Conservation (phyloP, 2,329 filamentous ascomycete species). For the Raffaelea ambrosiae region DNA sequence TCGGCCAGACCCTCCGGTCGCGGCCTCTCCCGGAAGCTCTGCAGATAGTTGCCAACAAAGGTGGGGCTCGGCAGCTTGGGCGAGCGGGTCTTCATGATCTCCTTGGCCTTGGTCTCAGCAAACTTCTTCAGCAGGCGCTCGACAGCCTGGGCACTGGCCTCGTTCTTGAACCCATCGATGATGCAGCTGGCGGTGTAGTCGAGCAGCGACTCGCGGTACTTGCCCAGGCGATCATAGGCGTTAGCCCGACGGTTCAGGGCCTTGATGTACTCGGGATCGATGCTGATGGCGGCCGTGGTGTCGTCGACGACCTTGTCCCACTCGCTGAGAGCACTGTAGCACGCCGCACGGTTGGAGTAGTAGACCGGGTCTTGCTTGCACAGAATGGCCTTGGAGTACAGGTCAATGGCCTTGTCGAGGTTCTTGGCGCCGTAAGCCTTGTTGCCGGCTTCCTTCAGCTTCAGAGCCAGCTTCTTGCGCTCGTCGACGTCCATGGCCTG, state of each 20-base stretch:
- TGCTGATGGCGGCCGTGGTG: slow-evolving; percentile 85
- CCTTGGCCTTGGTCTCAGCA: slow-evolving; percentile 86
- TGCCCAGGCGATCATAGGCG: slow-evolving; percentile 87
- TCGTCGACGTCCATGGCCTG: slow-evolving; percentile 49
- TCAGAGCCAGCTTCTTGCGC: slow-evolving; percentile 77
- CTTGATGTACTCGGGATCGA: slow-evolving; percentile 96
- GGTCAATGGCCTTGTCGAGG: slow-evolving; percentile 85
- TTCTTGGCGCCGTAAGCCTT: slow-evolving; percentile 93
- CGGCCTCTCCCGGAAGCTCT: slow-evolving; percentile 85
- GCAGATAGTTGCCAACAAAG: slow-evolving; percentile 96
- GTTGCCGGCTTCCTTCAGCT: slow-evolving; percentile 92
- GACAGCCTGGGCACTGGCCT: slow-evolving; percentile 78
- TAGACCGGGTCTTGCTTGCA: slow-evolving; percentile 97
- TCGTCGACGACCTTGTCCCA: slow-evolving; percentile 98
- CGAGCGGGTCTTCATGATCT: slow-evolving; percentile 74
- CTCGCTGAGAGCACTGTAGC: slow-evolving; percentile 85
- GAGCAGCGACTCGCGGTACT: slow-evolving; percentile 87
- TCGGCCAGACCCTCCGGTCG: slow-evolving; percentile 78
- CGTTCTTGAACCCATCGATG: slow-evolving; percentile 94
- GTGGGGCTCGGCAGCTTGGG: slow-evolving; percentile 90
- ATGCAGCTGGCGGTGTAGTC: slow-evolving; percentile 99
- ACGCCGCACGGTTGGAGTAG: slow-evolving; percentile 97
- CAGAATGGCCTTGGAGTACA: slow-evolving; percentile 92
- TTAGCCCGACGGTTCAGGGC: slow-evolving; percentile 93
- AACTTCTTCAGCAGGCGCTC: slow-evolving; percentile 95